A percentile compares a stretch with the other conserved stretches of the same genome.
Conservation (phyloP, 805 yeast genomes). For the Martiniozyma abietophila region DNA sequence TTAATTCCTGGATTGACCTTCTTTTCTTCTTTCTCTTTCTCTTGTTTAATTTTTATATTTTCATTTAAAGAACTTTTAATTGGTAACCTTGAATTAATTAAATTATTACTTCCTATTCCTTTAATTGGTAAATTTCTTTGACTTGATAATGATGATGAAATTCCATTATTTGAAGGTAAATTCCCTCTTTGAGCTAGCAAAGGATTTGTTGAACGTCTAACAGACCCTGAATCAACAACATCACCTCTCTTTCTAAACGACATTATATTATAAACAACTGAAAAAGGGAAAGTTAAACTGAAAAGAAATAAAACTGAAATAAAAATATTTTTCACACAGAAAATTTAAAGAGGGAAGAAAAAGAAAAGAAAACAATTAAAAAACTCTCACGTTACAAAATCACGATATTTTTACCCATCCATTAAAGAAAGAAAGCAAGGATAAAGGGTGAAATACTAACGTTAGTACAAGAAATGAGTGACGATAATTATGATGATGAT, state of each 20-base stretch:
- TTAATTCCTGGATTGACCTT: constrained; percentile 47
- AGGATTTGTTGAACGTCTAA: constrained; percentile 7
- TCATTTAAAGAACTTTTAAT: background rate
- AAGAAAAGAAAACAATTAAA: too few species aligned
- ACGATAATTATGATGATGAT: constrained; percentile 5
- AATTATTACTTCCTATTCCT: too few species aligned
- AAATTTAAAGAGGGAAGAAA: too few species aligned
- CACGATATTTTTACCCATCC: too few species aligned
- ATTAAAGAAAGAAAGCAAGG: too few species aligned
- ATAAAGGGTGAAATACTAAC: too few species aligned
- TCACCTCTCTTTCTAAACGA: constrained; percentile 55
- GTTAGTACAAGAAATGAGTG: too few species aligned
- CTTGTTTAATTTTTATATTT: background rate
- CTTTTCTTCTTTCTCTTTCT: background rate
- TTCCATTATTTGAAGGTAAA: constrained; percentile 2
- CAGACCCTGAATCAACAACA: constrained; percentile 23
- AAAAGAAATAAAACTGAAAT: too few species aligned
- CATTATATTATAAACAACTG: too few species aligned
- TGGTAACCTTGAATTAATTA: too few species aligned
- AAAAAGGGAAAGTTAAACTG: background rate
- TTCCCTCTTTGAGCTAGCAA: constrained; percentile 9
- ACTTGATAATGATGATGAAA: background rate
- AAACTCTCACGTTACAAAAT: too few species aligned
- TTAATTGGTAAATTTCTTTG: background rate
- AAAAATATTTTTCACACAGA: too few species aligned